Evolutionary conservation across 257 asterid genomes (phyloP), one percentile per base, ranked within the genome.

Genomic region (Fraxinus anomala): DNA sequence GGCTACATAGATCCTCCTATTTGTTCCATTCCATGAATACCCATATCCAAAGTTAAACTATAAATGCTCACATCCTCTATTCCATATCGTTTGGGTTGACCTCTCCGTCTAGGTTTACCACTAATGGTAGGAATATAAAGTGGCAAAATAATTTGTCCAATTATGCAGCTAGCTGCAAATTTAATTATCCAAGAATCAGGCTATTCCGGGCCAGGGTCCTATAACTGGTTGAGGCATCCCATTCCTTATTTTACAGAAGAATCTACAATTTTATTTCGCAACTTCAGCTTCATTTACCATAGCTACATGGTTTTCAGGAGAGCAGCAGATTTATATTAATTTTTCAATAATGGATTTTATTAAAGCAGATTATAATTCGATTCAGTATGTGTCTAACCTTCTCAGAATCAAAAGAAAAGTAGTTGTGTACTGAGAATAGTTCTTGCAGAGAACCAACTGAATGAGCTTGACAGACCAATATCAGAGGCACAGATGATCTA

Each of bases 341-440:
- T 0, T 49, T 56, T 56, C 14, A 56, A 5, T 56, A n/a, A 56
- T 6, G 66, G 66, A 56, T n/a, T 17, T 17, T 21, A n/a, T 17
- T 17, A 17, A n/a, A 24, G 5, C 73, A 12, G 36, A 68, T 68
- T 42, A 68, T 31, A 16, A 31, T 33, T 31, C 13, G 36, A 47
- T 40, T 21, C 73, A 74, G 54, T 54, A n/a, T 28, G 70, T 73
- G 49, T 51, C 87, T 72, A 72, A 94, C 98, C 99, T 95, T 95
- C 82, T 91, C 88, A n/a, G 92, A 83, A 84, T 93, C 89, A 80
- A 95, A 91, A 79, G 81, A 86, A 76, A 89, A 92, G 87, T 89
- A 80, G 82, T 89, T 96, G 77, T 89, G 81, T 74, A 82, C 70
- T 67, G 78, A 51, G 85, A 95, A 93, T 81, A 86, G 49, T 36